Evolutionary conservation across 495 filamentous ascomycete species (phyloP).

Genomic region (Copromyces sp.): DNA sequence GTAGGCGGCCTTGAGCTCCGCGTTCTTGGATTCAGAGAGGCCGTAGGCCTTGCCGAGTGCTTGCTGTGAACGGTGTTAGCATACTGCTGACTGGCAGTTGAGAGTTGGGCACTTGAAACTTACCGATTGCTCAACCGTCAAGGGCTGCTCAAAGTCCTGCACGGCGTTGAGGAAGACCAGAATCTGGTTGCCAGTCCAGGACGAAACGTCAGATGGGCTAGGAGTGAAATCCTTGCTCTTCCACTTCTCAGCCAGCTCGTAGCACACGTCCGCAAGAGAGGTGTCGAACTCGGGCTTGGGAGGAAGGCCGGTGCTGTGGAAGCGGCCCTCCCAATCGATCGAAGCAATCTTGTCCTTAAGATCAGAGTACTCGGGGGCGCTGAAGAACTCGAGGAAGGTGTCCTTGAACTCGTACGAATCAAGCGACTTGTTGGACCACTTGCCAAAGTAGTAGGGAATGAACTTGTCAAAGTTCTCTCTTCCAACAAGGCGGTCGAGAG

Average conservation of each 20-base stretch:
- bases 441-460: constrained; percentile 90
- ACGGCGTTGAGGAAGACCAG: constrained; percentile 81
- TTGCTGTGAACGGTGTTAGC: constrained; percentile 25
- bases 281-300: constrained; percentile 88
- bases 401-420: constrained; percentile 89
- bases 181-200: constrained; percentile 72
- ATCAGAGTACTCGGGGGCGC: constrained; percentile 48
- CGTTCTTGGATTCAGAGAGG: constrained; percentile 59
- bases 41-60: constrained; percentile 64
- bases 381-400: constrained; percentile 77
- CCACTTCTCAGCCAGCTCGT: constrained; percentile 74
- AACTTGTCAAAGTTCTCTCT: constrained; percentile 82
- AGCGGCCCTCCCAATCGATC: constrained; percentile 82
- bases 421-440: constrained; percentile 67
- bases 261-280: constrained; percentile 75
- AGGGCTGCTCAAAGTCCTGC: constrained; percentile 49
- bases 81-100: not conserved
- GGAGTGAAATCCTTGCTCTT: constrained; percentile 55
- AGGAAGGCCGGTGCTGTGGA: constrained; percentile 75
- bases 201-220: constrained; percentile 51
- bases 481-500: constrained; percentile 78
- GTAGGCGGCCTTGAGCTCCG: constrained; percentile 73
- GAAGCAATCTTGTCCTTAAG: constrained; percentile 53
- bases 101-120: not conserved
- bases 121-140: constrained; percentile 49